Conservation (phyloP, 768 basidiomycete species). For the Lactarius tabidus region DNA sequence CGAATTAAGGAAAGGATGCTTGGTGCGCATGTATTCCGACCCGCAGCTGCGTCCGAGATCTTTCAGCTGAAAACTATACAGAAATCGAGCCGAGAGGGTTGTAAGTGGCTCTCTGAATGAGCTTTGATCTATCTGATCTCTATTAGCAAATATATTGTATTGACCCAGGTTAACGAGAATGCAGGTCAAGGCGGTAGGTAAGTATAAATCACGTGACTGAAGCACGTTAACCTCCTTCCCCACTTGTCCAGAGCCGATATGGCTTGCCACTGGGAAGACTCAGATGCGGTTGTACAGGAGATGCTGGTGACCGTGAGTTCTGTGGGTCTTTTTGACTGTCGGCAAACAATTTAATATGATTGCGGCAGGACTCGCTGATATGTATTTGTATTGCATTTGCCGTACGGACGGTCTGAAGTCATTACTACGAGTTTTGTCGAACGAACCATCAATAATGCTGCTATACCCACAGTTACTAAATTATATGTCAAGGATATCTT, state of each 20-base stretch:
- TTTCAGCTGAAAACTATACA: constrained; percentile 24
- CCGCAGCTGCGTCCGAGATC: not conserved
- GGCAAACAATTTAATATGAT: constrained; percentile 14
- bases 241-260: constrained; percentile 68
- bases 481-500: constrained; percentile 14
- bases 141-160: constrained; percentile 72
- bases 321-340: constrained; percentile 16
- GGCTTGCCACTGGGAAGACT: constrained; percentile 86
- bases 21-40: constrained; percentile 31
- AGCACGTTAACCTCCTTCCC: not conserved
- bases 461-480: constrained; percentile 23
- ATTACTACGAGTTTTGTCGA: constrained; percentile 3
- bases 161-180: constrained; percentile 83
- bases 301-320: constrained; percentile 74
- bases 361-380: constrained; percentile 61
- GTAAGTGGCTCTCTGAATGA: constrained; percentile 35
- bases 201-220: constrained; percentile 29
- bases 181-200: constrained; percentile 81
- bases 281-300: constrained; percentile 73
- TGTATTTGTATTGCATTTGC: constrained; percentile 64
- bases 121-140: constrained; percentile 3
- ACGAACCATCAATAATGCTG: constrained; percentile 4
- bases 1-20: constrained; percentile 84
- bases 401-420: constrained; percentile 43
- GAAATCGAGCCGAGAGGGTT: constrained; percentile 79